Percentiles rank a stretch among this genome's conserved stretches.
phyloP scores from a whole-genome alignment of 2,329 filamentous ascomycete species.

The Penicillium hordei region DNA sequence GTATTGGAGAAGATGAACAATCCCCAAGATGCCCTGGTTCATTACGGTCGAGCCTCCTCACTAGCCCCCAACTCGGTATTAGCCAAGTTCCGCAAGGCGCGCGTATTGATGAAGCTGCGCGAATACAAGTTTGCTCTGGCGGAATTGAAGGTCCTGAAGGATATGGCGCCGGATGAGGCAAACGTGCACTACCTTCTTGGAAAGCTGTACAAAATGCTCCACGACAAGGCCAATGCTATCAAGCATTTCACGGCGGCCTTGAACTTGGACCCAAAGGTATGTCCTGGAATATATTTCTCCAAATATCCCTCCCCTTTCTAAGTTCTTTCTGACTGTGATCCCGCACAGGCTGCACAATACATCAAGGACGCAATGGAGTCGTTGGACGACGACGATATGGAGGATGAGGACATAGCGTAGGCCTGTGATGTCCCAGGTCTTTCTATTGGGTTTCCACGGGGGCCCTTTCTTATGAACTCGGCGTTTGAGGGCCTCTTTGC shows the following conservation, averaged over 20 bases:
- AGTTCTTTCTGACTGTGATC: conserved; percentile 11
- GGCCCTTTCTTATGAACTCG: conserved; percentile 17
- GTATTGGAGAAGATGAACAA: conserved; percentile 88
- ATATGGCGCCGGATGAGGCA: conserved; percentile 88
- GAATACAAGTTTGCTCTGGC: conserved; percentile 68
- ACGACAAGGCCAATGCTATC: conserved; percentile 71
- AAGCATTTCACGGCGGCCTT: conserved; percentile 91
- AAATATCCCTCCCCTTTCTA: conserved; percentile 2
- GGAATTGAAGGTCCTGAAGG: conserved; percentile 85
- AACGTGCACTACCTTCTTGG: conserved; percentile 95
- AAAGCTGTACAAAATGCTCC: conserved; percentile 58
- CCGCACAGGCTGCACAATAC: conserved; percentile 73
- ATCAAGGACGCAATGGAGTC: conserved; percentile 97
- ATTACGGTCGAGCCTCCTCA: conserved; percentile 79
- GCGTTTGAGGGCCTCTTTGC: conserved; percentile 23
- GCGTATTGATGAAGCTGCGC: conserved; percentile 76
- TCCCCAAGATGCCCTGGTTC: conserved; percentile 71
- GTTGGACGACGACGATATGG: conserved; percentile 69
- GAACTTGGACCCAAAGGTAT: conserved; percentile 93
- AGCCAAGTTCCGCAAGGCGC: conserved; percentile 89
- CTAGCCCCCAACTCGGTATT: conserved; percentile 78
- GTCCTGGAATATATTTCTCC: conserved; percentile 19
- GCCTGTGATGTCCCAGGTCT: conserved; percentile 22
- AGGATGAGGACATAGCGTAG: conserved; percentile 54
- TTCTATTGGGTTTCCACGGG: conserved; percentile 17